Evolutionary conservation across 345 rosid genomes (phyloP).

Genomic region (Isatis tinctoria): DNA sequence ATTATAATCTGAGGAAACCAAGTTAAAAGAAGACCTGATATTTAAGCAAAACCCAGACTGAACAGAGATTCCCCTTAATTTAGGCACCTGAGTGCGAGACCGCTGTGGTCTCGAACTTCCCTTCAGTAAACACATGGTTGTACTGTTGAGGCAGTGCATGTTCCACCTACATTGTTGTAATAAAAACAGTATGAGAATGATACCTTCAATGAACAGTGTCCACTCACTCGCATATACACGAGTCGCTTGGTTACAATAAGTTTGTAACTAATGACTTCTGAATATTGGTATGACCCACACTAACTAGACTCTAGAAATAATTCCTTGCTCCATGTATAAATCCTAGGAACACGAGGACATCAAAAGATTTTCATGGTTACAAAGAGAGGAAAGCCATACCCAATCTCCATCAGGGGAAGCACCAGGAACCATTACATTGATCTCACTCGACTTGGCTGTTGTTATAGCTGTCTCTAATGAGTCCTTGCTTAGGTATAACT

Average conservation of each 20-base stretch:
- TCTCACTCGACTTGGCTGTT: conserved; percentile 93
- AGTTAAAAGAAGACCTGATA: conserved; percentile 7
- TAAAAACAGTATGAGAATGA: neutral
- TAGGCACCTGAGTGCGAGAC: conserved; percentile 97
- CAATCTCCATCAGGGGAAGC: conserved; percentile 61
- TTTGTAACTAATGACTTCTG: neutral
- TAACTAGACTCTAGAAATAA: neutral
- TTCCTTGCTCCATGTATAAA: neutral
- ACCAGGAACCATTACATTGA: conserved; percentile 86
- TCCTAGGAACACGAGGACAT: neutral
- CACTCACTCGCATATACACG: neutral
- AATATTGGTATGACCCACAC: neutral
- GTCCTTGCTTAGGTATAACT: conserved; percentile 76
- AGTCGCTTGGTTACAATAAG: neutral
- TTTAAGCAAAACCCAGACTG: conserved; percentile 19
- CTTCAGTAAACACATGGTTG: conserved; percentile 57
- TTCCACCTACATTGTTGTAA: conserved; percentile 56
- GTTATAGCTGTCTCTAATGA: conserved; percentile 71
- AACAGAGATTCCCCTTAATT: conserved; percentile 23
- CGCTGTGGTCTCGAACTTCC: conserved; percentile 76
- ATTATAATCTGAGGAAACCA: conserved; percentile 15
- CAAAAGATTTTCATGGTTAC: neutral
- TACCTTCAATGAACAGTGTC: neutral
- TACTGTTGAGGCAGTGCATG: conserved; percentile 89
- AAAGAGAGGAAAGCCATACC: conserved; percentile 46